Conservation (phyloP, 2,329 filamentous ascomycete genomes). For the Claviceps digitariae region DNA sequence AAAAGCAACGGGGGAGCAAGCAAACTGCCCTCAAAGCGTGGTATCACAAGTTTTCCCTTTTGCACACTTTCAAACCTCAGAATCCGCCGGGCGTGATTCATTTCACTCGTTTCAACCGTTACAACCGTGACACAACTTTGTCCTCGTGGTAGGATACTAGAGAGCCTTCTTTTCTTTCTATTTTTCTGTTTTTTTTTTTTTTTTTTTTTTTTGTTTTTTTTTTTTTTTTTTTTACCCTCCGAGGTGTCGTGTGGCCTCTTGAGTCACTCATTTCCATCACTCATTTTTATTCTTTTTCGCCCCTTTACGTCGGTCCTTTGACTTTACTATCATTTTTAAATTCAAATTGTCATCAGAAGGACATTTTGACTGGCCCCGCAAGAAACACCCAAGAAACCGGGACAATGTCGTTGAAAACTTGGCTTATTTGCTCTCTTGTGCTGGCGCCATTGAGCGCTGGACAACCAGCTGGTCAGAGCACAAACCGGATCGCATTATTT, state of each 20-base stretch:
- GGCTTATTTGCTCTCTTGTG: conserved; percentile 1
- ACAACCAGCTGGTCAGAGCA: not conserved
- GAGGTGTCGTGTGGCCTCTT: not conserved
- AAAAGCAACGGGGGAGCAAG: too few relatives aligned
- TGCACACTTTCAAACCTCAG: not conserved
- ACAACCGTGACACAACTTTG: not conserved
- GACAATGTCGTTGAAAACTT: not conserved
- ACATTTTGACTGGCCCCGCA: not conserved
- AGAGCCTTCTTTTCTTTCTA: not conserved
- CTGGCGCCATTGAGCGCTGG: not conserved
- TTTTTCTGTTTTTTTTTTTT: too few relatives aligned
- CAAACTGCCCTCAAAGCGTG: not conserved
- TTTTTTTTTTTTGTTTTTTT: too few relatives aligned
- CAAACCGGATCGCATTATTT: not conserved
- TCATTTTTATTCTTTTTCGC: not conserved
- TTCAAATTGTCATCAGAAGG: not conserved
- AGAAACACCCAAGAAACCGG: not conserved
- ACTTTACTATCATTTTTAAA: not conserved
- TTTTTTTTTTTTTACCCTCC: not conserved
- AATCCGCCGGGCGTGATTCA: not conserved
- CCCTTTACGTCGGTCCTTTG: not conserved
- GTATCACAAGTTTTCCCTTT: not conserved
- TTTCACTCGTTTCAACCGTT: not conserved
- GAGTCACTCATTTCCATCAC: not conserved
- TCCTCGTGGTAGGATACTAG: not conserved